A percentile compares a stretch with the other conserved stretches of the same genome.
phyloP scores from a whole-genome alignment of 495 filamentous ascomycete species.

The Tricharina praecox region DNA sequence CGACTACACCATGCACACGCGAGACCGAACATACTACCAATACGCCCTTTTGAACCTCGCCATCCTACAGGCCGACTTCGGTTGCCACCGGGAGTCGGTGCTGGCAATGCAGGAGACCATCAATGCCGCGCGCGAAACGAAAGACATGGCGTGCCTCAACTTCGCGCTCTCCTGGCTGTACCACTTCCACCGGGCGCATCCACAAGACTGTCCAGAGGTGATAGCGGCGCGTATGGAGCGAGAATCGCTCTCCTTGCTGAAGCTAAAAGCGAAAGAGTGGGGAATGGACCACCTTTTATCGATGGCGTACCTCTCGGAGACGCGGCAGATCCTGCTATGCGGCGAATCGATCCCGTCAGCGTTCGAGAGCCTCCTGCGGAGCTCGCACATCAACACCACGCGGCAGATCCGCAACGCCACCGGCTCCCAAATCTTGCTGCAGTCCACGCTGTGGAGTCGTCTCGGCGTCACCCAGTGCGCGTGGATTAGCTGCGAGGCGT shows the following conservation, averaged over 20 bases:
- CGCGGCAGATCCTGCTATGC: conserved; percentile 58
- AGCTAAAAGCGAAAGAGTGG: conserved; percentile 71
- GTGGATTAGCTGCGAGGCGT: conserved; percentile 52
- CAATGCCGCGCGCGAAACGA: conserved; percentile 74
- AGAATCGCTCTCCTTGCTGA: conserved; percentile 69
- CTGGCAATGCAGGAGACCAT: conserved; percentile 82
- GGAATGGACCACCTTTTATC: conserved; percentile 79
- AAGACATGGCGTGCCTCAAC: conserved; percentile 82
- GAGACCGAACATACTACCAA: conserved; percentile 77
- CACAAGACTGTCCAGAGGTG: conserved; percentile 29
- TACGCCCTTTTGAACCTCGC: conserved; percentile 91
- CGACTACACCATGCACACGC: conserved; percentile 85
- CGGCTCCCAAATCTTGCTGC: conserved; percentile 54
- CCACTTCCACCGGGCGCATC: conserved; percentile 76
- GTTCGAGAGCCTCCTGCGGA: conserved; percentile 61
- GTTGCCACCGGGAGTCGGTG: conserved; percentile 77
- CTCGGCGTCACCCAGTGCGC: conserved; percentile 54
- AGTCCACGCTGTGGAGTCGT: conserved; percentile 56
- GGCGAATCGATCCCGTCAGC: conserved; percentile 66
- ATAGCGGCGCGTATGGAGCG: conserved; percentile 42
- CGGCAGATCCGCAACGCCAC: conserved; percentile 55
- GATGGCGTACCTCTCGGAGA: conserved; percentile 71
- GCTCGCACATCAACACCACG: conserved; percentile 63
- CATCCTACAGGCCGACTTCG: conserved; percentile 89
- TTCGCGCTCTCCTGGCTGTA: conserved; percentile 96